A percentile compares a stretch with the other conserved stretches of the same genome.
Evolutionary conservation across 257 asterid species (phyloP).

Genomic region (Handroanthus guayacan): DNA sequence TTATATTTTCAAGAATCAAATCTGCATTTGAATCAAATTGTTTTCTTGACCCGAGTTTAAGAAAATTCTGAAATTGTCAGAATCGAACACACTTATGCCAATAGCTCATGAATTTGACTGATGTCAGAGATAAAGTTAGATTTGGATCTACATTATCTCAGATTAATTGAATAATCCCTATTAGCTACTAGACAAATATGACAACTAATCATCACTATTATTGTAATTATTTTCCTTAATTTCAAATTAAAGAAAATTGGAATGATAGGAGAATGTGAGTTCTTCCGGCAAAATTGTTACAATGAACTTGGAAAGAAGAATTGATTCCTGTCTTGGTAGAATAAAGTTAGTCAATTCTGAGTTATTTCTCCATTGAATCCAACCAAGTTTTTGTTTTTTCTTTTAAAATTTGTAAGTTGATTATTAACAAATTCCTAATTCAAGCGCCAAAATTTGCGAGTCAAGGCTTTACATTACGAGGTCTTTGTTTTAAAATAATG

Average conservation of each 20-base stretch:
- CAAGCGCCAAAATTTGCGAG: too few species aligned
- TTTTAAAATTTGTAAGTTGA: neutral
- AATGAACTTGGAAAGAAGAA: neutral
- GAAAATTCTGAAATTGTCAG: conserved; percentile 40
- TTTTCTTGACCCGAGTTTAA: too few species aligned
- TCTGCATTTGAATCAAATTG: neutral
- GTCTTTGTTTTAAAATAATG: too few species aligned
- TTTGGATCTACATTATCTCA: conserved; percentile 24
- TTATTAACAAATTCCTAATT: too few species aligned
- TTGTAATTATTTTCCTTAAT: neutral
- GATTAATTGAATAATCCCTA: neutral
- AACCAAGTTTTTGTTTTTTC: conserved; percentile 20
- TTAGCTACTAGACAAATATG: conserved; percentile 34
- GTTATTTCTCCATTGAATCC: conserved; percentile 28
- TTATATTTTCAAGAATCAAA: neutral
- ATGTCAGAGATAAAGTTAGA: conserved; percentile 24
- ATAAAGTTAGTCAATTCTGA: conserved; percentile 15
- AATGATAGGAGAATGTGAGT: conserved; percentile 14
- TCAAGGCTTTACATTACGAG: too few species aligned
- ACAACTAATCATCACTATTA: conserved; percentile 31
- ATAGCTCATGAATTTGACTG: conserved; percentile 39
- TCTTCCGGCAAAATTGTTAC: too few species aligned
- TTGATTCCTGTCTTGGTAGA: neutral
- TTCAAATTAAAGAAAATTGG: neutral
- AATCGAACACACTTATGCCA: conserved; percentile 35